These are phyloP conservation scores for Cryptosporidium parvum DNA, from an alignment of 169 alveolate species.

Conservation along the genomic window DNA sequence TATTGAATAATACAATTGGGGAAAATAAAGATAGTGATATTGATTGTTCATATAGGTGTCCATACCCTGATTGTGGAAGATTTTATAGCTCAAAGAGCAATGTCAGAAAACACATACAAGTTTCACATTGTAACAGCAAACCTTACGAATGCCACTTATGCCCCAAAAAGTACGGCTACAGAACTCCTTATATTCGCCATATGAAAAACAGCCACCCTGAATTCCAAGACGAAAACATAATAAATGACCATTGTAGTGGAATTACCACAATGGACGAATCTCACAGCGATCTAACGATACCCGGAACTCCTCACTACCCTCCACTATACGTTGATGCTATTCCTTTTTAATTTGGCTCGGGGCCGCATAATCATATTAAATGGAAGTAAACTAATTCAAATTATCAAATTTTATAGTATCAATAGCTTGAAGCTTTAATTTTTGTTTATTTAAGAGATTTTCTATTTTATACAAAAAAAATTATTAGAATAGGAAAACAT, in stretches of 20 bases:
- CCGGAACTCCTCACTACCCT: conserved; percentile 75
- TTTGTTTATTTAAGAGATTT: not conserved
- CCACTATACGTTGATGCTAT: conserved; percentile 77
- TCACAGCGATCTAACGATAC: conserved; percentile 71
- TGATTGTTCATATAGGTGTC: conserved; percentile 76
- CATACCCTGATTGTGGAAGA: conserved; percentile 76
- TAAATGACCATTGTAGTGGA: conserved; percentile 74
- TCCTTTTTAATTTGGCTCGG: conserved; percentile 65
- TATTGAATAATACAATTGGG: conserved; percentile 54
- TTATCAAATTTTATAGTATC: conserved; percentile 32
- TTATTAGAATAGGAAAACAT: not conserved
- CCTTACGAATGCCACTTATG: conserved; percentile 75
- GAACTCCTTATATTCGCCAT: conserved; percentile 76
- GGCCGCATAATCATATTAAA: not conserved
- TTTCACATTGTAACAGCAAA: conserved; percentile 68
- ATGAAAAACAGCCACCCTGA: conserved; percentile 75
- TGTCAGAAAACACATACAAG: conserved; percentile 75
- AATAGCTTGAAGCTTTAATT: conserved; percentile 32
- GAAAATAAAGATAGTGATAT: conserved; percentile 70
- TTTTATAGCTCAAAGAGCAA: conserved; percentile 74
- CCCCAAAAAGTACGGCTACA: conserved; percentile 71
- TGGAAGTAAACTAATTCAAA: conserved; percentile 28
- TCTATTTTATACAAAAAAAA: not conserved
- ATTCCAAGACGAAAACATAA: conserved; percentile 66
- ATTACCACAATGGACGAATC: conserved; percentile 74